Evolutionary conservation across 2,329 filamentous ascomycete genomes (phyloP).

Genomic region (Colletotrichum musicola): DNA sequence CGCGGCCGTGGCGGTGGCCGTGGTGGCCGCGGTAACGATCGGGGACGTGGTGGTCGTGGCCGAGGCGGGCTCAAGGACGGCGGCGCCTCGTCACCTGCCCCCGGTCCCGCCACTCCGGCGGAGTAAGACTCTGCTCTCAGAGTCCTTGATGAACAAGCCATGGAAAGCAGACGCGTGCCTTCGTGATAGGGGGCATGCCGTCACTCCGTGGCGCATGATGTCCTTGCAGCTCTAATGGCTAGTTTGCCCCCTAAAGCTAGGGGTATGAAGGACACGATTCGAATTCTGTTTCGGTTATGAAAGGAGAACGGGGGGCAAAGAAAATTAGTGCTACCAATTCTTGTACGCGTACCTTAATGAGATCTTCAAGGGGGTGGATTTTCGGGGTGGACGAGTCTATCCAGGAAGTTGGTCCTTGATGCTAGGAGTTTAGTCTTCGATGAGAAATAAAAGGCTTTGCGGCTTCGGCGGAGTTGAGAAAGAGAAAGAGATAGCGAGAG

Average conservation of each 20-base stretch:
- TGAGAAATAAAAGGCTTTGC: conserved; percentile 33
- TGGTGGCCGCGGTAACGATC: conserved; percentile 69
- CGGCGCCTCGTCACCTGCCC: conserved; percentile 66
- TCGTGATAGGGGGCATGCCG: conserved; percentile 16
- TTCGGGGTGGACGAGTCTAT: conserved; percentile 25
- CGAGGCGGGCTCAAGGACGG: conserved; percentile 71
- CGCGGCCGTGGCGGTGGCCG: conserved; percentile 69
- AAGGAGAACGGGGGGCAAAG: conserved; percentile 31
- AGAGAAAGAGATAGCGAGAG: conserved; percentile 15
- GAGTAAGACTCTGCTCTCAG: conserved; percentile 42
- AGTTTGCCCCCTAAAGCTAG: conserved; percentile 29
- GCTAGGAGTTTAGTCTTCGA: conserved; percentile 32
- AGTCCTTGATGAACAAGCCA: conserved; percentile 28
- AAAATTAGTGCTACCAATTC: conserved; percentile 41
- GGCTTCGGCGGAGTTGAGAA: conserved; percentile 24
- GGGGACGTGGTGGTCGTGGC: conserved; percentile 68
- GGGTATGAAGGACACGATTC: conserved; percentile 33
- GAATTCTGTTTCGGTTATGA: conserved; percentile 30
- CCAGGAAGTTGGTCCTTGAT: conserved; percentile 18
- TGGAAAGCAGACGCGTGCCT: conserved; percentile 11
- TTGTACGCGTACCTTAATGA: conserved; percentile 42
- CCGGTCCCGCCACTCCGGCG: conserved; percentile 63
- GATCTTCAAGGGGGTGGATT: conserved; percentile 28
- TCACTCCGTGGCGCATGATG: conserved; percentile 29
- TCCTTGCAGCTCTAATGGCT: conserved; percentile 37